Evolutionary conservation across 495 filamentous ascomycete genomes (phyloP), one percentile per base, ranked within the genome.

Genomic region (Penicillium steckii): DNA sequence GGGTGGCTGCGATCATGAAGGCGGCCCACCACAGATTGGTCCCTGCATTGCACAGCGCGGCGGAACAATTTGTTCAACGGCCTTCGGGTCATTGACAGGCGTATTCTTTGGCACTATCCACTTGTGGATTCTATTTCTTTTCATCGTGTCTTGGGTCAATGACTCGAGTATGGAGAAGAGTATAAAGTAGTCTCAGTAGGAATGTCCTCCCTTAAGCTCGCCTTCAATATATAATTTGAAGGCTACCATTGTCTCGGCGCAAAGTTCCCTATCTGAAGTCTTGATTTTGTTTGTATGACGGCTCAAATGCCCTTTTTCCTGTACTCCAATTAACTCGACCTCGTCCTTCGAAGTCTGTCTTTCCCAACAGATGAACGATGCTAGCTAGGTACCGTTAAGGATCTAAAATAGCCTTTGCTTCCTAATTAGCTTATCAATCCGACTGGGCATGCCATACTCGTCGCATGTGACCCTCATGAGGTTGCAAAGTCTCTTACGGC

Each of bases 31-130:
- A 83, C 74, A 70, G 68, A 68, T 76, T 77, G 77, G 84, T 81
- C 72, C 83, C 83, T 87, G 80, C 84, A 88, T 88, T 85, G 85
- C 84, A 88, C 85, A 87, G 59, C 83, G 84, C 75, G 85, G 84
- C 70, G 81, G 74, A 82, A 71, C 79, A 76, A 72, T 77, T 69
- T 67, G 78, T 82, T 80, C 78, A 84, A 78, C 79, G 79, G 80
- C 76, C 72, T 86, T 82, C 81, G 83, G 84, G 80, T 79, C 80
- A 81, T 78, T 83, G 78, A 80, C 75, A 79, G 78, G 81, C 80
- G 82, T 66, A 86, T 87, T 86, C 85, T 87, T 87, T 86, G 83
- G 77, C 85, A 77, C 78, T 65, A 64, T 66, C 69, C 68, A 59
- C 52, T 57, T 64, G 53, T 70, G 54, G 56, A 62, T 35, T 15